Percentiles rank a stretch among this genome's conserved stretches.
Conservation (phyloP, 2,329 filamentous ascomycete species). For the Xylariaceae sp. region DNA sequence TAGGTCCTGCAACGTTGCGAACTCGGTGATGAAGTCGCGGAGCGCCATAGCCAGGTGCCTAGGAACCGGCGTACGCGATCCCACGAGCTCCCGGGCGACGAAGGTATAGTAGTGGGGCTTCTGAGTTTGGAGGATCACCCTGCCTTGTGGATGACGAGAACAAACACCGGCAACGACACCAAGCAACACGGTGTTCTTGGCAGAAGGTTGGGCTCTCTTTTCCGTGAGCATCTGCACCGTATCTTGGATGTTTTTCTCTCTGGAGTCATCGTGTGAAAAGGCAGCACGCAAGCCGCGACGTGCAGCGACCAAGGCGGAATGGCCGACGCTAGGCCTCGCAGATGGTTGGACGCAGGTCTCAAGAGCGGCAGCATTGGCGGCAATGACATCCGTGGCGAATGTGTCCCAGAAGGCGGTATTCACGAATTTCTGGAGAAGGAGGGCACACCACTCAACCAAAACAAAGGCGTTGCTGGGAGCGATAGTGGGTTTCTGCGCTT, state of each 20-base stretch:
- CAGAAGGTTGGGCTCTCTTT: slow-evolving; percentile 58
- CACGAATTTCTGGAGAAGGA: slow-evolving; percentile 68
- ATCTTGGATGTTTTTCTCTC: slow-evolving; percentile 55
- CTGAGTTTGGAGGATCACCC: slow-evolving; percentile 54
- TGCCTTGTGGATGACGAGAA: slow-evolving; percentile 61
- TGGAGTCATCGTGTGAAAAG: slow-evolving; percentile 53
- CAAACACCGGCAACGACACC: slow-evolving; percentile 86
- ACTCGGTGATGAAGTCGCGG: slow-evolving; percentile 75
- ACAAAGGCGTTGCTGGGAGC: slow-evolving; percentile 80
- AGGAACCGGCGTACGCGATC: slow-evolving; percentile 67
- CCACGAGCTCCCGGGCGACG: slow-evolving; percentile 78
- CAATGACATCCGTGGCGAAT: slow-evolving; percentile 60
- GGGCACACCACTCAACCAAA: slow-evolving; percentile 81
- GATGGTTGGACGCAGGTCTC: slow-evolving; percentile 69
- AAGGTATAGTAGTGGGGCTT: slow-evolving; percentile 75
- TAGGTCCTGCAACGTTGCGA: slow-evolving; percentile 68
- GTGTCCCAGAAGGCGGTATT: slow-evolving; percentile 57
- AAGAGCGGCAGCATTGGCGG: slow-evolving; percentile 65
- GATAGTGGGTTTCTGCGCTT: slow-evolving; percentile 71
- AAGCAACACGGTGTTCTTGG: slow-evolving; percentile 70
- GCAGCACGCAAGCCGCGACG: slow-evolving; percentile 73
- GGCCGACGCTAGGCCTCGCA: slow-evolving; percentile 58
- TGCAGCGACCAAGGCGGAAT: slow-evolving; percentile 71
- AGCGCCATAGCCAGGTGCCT: slow-evolving; percentile 67
- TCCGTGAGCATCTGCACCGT: slow-evolving; percentile 62